Evolutionary conservation across 108 stramenopile species (phyloP).

Genomic region (Cyclotella atomus): DNA sequence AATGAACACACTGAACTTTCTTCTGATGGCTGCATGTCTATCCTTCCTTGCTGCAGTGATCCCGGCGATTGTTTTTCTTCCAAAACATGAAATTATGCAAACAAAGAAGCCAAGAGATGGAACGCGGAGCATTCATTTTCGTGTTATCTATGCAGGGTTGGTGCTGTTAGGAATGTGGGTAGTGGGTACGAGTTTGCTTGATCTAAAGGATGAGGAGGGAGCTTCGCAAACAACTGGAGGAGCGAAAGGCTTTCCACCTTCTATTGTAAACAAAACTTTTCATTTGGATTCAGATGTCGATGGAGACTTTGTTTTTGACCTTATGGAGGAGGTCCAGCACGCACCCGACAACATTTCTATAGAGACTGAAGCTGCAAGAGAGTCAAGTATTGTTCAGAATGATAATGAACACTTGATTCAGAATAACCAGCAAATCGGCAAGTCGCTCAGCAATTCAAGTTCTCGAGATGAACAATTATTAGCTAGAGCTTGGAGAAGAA

Average conservation of each 20-base stretch:
- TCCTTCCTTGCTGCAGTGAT: constrained; percentile 61
- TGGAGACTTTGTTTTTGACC: no score
- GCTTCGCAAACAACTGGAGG: background rate
- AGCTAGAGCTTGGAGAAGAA: background rate
- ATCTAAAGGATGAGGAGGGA: constrained; percentile 37
- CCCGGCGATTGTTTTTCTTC: constrained; percentile 66
- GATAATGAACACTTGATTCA: no score
- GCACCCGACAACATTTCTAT: no score
- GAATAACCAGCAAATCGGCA: no score
- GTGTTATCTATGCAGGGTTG: constrained; percentile 70
- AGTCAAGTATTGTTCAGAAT: no score
- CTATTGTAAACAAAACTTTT: background rate
- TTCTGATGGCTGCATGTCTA: constrained; percentile 80
- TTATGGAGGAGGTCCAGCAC: no score
- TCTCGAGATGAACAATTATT: background rate
- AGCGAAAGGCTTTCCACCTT: constrained; percentile 6
- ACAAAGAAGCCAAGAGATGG: constrained; percentile 55
- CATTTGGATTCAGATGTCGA: background rate
- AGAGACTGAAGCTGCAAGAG: no score
- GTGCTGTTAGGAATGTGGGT: constrained; percentile 60
- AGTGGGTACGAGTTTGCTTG: constrained; percentile 52
- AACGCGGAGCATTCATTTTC: constrained; percentile 69
- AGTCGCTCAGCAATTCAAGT: no score
- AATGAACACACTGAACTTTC: constrained; percentile 64
- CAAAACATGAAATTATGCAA: constrained; percentile 41